Base-by-base conservation (phyloP, 495 filamentous ascomycete species). In the Trichoderma erinaceum region DNA sequence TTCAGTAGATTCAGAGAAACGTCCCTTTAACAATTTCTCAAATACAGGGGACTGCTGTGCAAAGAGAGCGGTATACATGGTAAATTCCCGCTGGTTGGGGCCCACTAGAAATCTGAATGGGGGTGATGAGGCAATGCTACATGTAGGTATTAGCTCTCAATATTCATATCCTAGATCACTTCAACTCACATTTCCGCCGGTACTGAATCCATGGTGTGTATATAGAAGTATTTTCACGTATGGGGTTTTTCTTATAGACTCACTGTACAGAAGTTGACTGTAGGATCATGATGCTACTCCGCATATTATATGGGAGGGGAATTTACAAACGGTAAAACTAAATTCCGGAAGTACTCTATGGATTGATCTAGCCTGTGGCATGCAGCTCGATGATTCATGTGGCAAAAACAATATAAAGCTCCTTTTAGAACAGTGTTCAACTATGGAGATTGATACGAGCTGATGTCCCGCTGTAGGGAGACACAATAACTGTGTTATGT, bases 1-100 rank as follows among this genome's bases (percentile, higher is more conserved):
- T 67, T 73, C 69, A 8, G 69, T 50, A 16, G 71, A 70, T 64
- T 73, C 71, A 58, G 15, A 63, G 69, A 73, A 71, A 18, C 38
- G 12, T 25, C 71, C 65, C 21, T 71, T 73, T 38, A 71, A 68
- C 44, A 73, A 65, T 38, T 32, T 41, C 64, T 67, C 58, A 63
- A 73, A 69, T 15, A 70, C 64, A 41, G 68, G 46, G 15, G 71
- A 73, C 41, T 71, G 67, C 56, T 69, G 68, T 23, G 69, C 67
- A 64, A 73, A 50, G 43, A 71, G 41, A 67, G 67, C 71, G 25
- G 67, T 58, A 48, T 71, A 67, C 38, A 71, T 66, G 18, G 63
- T 71, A 23, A 73, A 69, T 41, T 44, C 46, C 44, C 38, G 41
- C 43, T 68, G 7, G 35, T 68, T 66, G 58, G 66, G 68, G 18